phyloP scores from a whole-genome alignment of 2,329 filamentous ascomycete genomes.

The Sodiomyces alkalinus region DNA sequence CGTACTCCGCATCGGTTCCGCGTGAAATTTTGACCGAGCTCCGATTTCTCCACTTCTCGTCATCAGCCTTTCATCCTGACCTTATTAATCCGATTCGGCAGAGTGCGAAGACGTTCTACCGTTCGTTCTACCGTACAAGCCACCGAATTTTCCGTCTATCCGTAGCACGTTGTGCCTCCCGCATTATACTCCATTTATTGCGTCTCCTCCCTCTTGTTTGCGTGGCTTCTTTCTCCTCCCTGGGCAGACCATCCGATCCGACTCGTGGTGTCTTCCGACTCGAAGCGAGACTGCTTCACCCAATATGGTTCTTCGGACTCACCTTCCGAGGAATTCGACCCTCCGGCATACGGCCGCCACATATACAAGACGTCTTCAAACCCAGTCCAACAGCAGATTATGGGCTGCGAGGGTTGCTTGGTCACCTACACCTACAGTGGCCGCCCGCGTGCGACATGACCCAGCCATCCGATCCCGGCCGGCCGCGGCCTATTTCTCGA shows the following conservation, averaged over 20 bases:
- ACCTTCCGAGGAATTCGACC: conserved; percentile 21
- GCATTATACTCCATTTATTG: neutral
- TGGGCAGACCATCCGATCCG: neutral
- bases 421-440: conserved; percentile 16
- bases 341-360: conserved; percentile 18
- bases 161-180: too few relatives aligned
- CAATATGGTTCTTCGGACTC: conserved; percentile 25
- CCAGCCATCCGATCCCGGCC: conserved; percentile 14
- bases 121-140: too few relatives aligned
- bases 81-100: conserved; percentile 1
- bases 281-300: neutral
- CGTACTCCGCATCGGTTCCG: too few relatives aligned
- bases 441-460: conserved; percentile 7
- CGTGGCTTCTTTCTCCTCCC: neutral
- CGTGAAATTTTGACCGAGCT: too few relatives aligned
- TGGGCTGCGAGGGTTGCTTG: conserved; percentile 4
- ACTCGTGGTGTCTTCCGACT: neutral
- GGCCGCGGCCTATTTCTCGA: conserved; percentile 20
- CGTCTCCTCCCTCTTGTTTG: neutral
- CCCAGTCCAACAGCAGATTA: conserved; percentile 7
- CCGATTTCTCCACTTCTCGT: too few relatives aligned
- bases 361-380: conserved; percentile 11
- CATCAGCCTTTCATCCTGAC: too few relatives aligned
- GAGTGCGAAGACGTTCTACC: conserved; percentile 2
- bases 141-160: neutral